phyloP scores from a whole-genome alignment of 2,329 filamentous ascomycete genomes.

The Dichotomopilus funicola region DNA sequence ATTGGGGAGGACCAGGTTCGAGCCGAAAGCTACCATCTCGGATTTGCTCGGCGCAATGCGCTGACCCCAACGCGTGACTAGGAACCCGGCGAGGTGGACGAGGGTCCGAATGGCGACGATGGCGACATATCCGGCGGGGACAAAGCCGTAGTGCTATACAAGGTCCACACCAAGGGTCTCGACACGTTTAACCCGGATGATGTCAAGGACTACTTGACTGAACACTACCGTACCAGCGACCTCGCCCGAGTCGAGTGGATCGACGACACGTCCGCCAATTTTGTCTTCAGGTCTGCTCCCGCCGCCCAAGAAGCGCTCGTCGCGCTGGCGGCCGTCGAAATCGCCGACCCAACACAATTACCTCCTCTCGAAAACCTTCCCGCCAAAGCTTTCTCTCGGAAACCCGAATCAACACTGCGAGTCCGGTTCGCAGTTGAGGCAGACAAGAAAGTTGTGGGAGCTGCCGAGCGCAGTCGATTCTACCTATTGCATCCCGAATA shows the following conservation, averaged over 20 bases:
- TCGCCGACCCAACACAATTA: constrained; percentile 48
- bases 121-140: constrained; percentile 25
- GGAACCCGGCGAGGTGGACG: constrained; percentile 38
- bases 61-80: constrained; percentile 19
- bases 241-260: constrained; percentile 81
- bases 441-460: constrained; percentile 75
- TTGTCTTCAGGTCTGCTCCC: constrained; percentile 60
- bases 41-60: not conserved
- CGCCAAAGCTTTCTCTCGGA: constrained; percentile 61
- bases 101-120: constrained; percentile 19
- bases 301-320: constrained; percentile 49
- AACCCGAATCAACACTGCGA: constrained; percentile 62
- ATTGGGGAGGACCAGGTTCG: constrained; percentile 26
- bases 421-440: constrained; percentile 66
- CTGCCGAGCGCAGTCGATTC: constrained; percentile 76
- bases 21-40: not conserved
- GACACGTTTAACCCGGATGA: constrained; percentile 75
- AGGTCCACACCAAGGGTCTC: constrained; percentile 79
- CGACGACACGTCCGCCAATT: constrained; percentile 83
- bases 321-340: constrained; percentile 45
- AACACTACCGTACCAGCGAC: constrained; percentile 54
- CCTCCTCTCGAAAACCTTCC: constrained; percentile 58
- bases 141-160: constrained; percentile 42
- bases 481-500: constrained; percentile 89
- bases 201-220: constrained; percentile 65